These are phyloP conservation scores for Ceraceosorus guamensis DNA, from an alignment of 1,284 basidiomycete genomes.

Conservation along the genomic window DNA sequence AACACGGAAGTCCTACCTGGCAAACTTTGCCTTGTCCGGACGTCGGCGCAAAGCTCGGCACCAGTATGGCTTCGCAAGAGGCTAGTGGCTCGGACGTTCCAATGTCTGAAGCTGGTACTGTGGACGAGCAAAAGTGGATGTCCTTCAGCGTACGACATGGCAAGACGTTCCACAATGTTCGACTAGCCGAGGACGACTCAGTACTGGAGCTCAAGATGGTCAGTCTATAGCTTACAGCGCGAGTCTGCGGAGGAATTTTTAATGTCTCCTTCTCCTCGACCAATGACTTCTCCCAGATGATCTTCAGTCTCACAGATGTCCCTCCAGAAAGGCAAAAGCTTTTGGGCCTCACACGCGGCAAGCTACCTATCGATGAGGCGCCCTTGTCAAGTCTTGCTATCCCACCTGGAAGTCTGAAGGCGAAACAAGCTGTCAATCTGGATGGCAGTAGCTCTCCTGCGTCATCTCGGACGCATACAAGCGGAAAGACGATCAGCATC, in stretches of 20 bases:
- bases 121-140: not conserved
- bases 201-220: not conserved
- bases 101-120: too few relatives aligned
- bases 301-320: conserved; percentile 68
- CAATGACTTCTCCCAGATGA: conserved; percentile 14
- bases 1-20: too few relatives aligned
- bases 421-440: too few relatives aligned
- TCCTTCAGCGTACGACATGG: not conserved
- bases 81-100: too few relatives aligned
- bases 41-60: too few relatives aligned
- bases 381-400: conserved; percentile 17
- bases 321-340: conserved; percentile 83
- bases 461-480: conserved; percentile 6
- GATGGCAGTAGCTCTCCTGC: not conserved
- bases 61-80: too few relatives aligned
- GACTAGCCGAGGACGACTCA: not conserved
- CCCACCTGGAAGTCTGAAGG: conserved; percentile 18
- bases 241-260: too few relatives aligned
- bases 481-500: conserved; percentile 13
- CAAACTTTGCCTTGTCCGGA: too few relatives aligned
- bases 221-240: not conserved
- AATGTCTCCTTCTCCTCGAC: not conserved
- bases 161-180: not conserved
- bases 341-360: conserved; percentile 74
- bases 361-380: conserved; percentile 57